Conservation (phyloP, 2,329 filamentous ascomycete genomes). For the Monosporascus sp. region DNA sequence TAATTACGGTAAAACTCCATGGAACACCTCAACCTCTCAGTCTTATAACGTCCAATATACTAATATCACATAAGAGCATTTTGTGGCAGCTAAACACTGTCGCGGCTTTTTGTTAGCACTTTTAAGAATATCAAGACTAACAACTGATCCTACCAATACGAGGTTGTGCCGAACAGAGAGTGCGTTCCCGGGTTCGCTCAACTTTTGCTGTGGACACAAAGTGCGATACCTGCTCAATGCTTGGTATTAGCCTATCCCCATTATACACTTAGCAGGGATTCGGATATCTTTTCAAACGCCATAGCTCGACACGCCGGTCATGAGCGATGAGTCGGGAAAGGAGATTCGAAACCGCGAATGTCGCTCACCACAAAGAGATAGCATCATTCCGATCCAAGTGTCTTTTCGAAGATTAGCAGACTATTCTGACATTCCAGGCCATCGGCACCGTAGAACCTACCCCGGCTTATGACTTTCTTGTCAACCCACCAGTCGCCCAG, state of each 20-base stretch:
- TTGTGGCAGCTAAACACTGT: too few species aligned
- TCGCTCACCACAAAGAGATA: slow-evolving; percentile 17
- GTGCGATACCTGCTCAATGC: slow-evolving; percentile 12
- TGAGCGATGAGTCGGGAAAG: neutral
- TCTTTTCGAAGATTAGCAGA: slow-evolving; percentile 13
- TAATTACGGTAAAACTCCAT: too few species aligned
- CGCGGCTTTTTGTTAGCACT: too few species aligned
- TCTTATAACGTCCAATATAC: too few species aligned
- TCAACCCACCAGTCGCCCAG: slow-evolving; percentile 94
- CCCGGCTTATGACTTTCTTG: slow-evolving; percentile 78
- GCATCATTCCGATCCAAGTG: slow-evolving; percentile 24
- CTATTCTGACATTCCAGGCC: neutral
- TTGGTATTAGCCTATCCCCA: neutral
- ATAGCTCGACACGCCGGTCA: neutral
- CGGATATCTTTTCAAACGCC: neutral
- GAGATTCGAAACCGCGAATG: neutral
- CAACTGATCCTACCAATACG: slow-evolving; percentile 2
- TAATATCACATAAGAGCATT: too few species aligned
- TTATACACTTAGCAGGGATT: neutral
- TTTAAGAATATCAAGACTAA: neutral
- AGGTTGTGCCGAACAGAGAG: slow-evolving; percentile 16
- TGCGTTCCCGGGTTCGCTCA: neutral
- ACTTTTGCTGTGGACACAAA: slow-evolving; percentile 25
- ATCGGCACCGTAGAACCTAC: slow-evolving; percentile 40
- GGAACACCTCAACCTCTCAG: too few species aligned